Conservation (phyloP, 2,329 filamentous ascomycete genomes). For the Fragosphaeria purpurea region DNA sequence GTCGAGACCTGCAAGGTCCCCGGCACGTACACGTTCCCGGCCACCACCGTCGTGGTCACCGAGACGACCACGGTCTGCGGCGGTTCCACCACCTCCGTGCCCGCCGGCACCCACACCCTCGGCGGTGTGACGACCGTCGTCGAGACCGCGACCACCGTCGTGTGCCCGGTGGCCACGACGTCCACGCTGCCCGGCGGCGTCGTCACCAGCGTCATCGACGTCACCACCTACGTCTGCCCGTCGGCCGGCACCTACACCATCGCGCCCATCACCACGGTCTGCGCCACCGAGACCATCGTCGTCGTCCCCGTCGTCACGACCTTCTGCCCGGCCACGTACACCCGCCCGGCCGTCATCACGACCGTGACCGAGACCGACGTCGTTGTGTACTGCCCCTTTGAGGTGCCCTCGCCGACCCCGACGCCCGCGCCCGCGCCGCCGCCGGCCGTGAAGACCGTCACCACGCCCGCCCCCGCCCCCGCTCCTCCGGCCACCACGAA, state of each 20-base stretch:
- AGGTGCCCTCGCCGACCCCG: constrained; percentile 30
- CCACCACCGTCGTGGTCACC: constrained; percentile 58
- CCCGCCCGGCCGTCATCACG: constrained; percentile 53
- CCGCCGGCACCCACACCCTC: constrained; percentile 55
- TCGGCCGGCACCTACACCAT: constrained; percentile 65
- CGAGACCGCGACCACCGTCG: constrained; percentile 53
- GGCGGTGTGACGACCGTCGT: constrained; percentile 67
- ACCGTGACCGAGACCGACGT: constrained; percentile 60
- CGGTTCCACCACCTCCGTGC: constrained; percentile 50
- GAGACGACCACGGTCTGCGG: constrained; percentile 58
- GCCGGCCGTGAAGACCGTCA: constrained; percentile 10
- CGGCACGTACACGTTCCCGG: constrained; percentile 66
- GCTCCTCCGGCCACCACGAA: constrained; percentile 25
- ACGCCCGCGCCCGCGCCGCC: constrained; percentile 17
- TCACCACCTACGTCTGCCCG: constrained; percentile 65
- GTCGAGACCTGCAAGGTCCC: constrained; percentile 50
- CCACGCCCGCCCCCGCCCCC: constrained; percentile 17
- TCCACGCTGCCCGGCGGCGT: constrained; percentile 46
- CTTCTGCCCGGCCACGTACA: constrained; percentile 63
- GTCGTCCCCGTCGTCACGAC: constrained; percentile 57
- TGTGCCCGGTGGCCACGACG: constrained; percentile 59
- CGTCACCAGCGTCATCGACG: constrained; percentile 57
- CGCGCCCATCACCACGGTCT: constrained; percentile 51
- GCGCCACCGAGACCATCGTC: constrained; percentile 40
- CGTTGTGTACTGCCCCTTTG: constrained; percentile 63